Evolutionary conservation across 1,284 basidiomycete species (phyloP), one percentile per base, ranked within the genome.

Genomic region (Cystobasidiaceae sp.): DNA sequence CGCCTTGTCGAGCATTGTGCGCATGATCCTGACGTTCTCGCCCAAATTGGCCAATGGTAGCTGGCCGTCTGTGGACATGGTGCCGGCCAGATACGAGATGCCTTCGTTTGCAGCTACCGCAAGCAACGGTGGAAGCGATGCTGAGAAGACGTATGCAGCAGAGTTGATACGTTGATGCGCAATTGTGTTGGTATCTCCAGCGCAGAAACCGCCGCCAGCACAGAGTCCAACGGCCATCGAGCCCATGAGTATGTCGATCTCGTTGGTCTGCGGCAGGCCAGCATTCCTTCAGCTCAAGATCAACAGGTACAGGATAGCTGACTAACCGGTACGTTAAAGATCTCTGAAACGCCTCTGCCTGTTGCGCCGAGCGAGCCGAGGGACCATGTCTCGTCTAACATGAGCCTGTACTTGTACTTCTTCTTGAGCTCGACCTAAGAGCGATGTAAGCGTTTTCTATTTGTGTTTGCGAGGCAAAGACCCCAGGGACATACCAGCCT

Each of bases 151-250:
- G 73, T 92, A 94, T 0, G 92, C 87, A 3, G 91, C 86, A 23
- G 91, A 93, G 77, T 98, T 99, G 83, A 97, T 97, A 50, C 93
- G 93, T 84, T 96, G 93, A 76, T 98, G 96, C 68, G 89, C 84
- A 28, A 91, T 85, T 43, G 97, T 89, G 50, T 86, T 83, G 19
- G 80, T 78, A 2, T 89, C 88, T 32, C 94, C 94, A 0, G 92
- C 92, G 75, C 94, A 97, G 82, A 98, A 98, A 5, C 94, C 96
- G 54, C 96, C 96, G 1, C 83, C 83, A 1, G 93, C 84, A 66
- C 85, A 86, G 32, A 98, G 84, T 17, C 89, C 87, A 57, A 84
- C 91, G 0, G 93, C 88, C 71, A 93, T 84, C 30, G 90, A 93
- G 3, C 93, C 96, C 15, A 81, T 75, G 23, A 83, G 72, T 39